These are phyloP conservation scores for Xylaria curta DNA, from an alignment of 495 filamentous ascomycete species.

Conservation along the genomic window DNA sequence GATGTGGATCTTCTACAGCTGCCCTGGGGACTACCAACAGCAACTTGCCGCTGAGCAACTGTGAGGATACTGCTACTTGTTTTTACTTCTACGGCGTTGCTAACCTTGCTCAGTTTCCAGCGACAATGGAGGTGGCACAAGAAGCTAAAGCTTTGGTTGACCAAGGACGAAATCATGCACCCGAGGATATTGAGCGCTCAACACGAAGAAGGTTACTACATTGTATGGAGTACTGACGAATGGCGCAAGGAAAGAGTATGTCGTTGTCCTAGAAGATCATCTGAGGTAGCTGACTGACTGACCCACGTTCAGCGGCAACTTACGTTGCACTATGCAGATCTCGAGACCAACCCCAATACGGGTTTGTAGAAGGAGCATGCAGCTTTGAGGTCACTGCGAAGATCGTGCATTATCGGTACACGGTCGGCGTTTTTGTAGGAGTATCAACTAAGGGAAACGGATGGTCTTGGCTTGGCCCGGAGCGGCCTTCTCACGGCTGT, in stretches of 20 bases:
- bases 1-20: constrained; percentile 94
- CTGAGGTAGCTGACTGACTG: constrained; percentile 21
- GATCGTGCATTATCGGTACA: constrained; percentile 17
- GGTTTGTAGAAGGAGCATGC: constrained; percentile 14
- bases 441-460: constrained; percentile 22
- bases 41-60: constrained; percentile 83
- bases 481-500: constrained; percentile 6
- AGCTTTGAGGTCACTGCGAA: constrained; percentile 11
- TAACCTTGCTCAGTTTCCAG: constrained; percentile 46
- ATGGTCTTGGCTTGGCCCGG: constrained; percentile 15
- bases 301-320: constrained; percentile 67
- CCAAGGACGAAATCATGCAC: constrained; percentile 78
- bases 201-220: constrained; percentile 84
- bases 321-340: constrained; percentile 77
- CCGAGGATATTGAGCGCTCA: constrained; percentile 70
- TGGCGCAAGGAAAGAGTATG: constrained; percentile 86
- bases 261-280: constrained; percentile 27
- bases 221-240: constrained; percentile 82
- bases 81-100: constrained; percentile 24
- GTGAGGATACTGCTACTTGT: constrained; percentile 45
- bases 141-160: constrained; percentile 86
- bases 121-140: constrained; percentile 96
- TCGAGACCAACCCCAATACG: constrained; percentile 57
- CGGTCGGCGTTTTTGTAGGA: constrained; percentile 23
- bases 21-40: constrained; percentile 82